A percentile compares a stretch with the other conserved stretches of the same genome.
Conservation (phyloP, 345 rosid species). For the Lepidium didymum region DNA sequence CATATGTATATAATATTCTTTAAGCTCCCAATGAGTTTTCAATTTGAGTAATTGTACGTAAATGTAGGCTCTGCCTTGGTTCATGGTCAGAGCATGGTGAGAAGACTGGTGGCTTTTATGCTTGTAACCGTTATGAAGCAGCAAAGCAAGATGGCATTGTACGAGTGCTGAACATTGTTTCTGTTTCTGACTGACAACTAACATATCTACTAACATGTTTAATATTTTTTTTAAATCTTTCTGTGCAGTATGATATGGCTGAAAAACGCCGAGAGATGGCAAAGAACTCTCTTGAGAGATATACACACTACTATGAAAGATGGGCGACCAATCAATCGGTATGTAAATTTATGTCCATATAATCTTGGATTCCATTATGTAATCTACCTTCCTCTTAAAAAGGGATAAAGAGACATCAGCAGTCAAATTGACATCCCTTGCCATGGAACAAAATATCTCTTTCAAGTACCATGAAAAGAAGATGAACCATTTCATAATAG, state of each 20-base stretch:
- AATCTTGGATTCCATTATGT: neutral
- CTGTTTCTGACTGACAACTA: neutral
- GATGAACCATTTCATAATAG: neutral
- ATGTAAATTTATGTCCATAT: conserved; percentile 13
- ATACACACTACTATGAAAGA: conserved; percentile 85
- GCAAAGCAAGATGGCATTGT: conserved; percentile 91
- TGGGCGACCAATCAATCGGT: conserved; percentile 91
- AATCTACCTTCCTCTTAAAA: neutral
- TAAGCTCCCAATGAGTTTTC: neutral
- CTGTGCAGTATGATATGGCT: conserved; percentile 58
- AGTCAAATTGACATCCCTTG: neutral
- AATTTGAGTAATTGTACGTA: neutral
- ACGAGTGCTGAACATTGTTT: conserved; percentile 16
- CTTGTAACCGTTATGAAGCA: conserved; percentile 73
- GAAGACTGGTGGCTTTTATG: conserved; percentile 75
- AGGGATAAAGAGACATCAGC: neutral
- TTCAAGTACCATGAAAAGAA: neutral
- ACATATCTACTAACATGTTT: neutral
- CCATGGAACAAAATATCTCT: neutral
- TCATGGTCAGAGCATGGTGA: conserved; percentile 75
- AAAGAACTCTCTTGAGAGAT: conserved; percentile 76
- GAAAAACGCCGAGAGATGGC: conserved; percentile 92
- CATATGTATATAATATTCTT: neutral
- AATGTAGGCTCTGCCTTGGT: conserved; percentile 73
- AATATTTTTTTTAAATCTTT: neutral